Base-by-base conservation (phyloP, 768 basidiomycete genomes). In the Tylopilus sp. region DNA sequence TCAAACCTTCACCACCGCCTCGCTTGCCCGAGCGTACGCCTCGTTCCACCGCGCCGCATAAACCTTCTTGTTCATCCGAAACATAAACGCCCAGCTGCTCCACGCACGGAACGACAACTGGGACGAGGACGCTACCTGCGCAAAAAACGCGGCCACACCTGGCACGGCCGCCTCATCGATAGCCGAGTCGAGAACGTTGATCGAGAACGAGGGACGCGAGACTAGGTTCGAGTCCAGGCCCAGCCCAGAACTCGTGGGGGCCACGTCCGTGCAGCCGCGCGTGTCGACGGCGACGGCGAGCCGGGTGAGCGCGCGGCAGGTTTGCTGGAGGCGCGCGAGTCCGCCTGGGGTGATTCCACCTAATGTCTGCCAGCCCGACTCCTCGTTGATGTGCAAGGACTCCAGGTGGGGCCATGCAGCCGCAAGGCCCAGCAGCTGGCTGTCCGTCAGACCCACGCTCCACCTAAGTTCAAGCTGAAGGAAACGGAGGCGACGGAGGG, bases 281-380 rank as follows among this genome's bases (percentile, higher is more conserved):
- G 56, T 56, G 22, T 61, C 59, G 24, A 58, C n/a, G 17, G 50
- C 57, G 19, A 60, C 31, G 24, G 46, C 40, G 8, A 60, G 3
- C 1, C 16, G 25, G 7, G 19, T 13, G 4, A 42, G 19, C 24
- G 29, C 31, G 6, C n/a, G 38, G 31, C 52, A 53, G 2, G 31
- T 29, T 26, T 48, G 30, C 40, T 42, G 13, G 21, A 43, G 52
- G 11, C 40, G 46, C 10, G 10, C 37, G 45, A 63, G 49, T n/a
- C 56, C 54, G 19, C 21, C 21, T 1, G 52, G 54, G 0, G 61
- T 56, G 28, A 62, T 54, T 2, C 50, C 52, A 3, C 46, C 36
- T 8, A 29, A 4, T 5, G 21, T 36, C 29, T 41, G 25, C 54
- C 60, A 59, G 3, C 57, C 59, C 51, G 37, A 53, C 0, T 38